Conservation (phyloP, 1,139 yeast genomes). For the Sugiyamaella novakii region DNA sequence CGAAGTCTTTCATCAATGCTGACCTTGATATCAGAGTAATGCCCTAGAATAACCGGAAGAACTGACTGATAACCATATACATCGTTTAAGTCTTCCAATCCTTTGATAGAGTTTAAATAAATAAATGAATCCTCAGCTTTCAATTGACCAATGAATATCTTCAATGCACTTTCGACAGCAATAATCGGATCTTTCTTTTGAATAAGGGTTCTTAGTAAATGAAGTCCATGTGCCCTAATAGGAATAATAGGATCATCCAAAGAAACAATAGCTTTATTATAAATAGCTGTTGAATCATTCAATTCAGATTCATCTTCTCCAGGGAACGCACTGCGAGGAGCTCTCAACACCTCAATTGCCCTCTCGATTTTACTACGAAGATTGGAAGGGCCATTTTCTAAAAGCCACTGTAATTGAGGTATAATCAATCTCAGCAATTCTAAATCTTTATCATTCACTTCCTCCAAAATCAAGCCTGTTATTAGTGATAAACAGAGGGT, state of each 20-base stretch:
- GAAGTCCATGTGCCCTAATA: constrained; percentile 82
- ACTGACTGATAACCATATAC: constrained; percentile 46
- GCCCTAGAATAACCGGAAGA: constrained; percentile 45
- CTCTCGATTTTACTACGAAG: constrained; percentile 23
- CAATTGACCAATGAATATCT: constrained; percentile 64
- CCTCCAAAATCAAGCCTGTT: constrained; percentile 37
- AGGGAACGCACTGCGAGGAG: constrained; percentile 9
- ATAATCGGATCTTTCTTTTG: constrained; percentile 54
- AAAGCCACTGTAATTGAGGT: constrained; percentile 35
- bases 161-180: constrained; percentile 56
- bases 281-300: constrained; percentile 34
- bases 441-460: constrained; percentile 45
- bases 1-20: constrained; percentile 66
- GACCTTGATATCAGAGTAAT: constrained; percentile 46
- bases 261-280: constrained; percentile 58
- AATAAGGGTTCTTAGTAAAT: constrained; percentile 61
- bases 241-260: constrained; percentile 82
- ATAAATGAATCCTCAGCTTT: constrained; percentile 84
- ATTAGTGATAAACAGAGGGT: constrained; percentile 37
- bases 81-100: constrained; percentile 62
- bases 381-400: constrained; percentile 26
- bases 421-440: constrained; percentile 45
- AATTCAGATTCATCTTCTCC: constrained; percentile 18
- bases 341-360: constrained; percentile 26
- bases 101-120: constrained; percentile 80